A percentile compares a stretch with the other conserved stretches of the same genome.
Conservation (phyloP, 192 early-diverging fungal genomes). For the Mortierella antarctica region DNA sequence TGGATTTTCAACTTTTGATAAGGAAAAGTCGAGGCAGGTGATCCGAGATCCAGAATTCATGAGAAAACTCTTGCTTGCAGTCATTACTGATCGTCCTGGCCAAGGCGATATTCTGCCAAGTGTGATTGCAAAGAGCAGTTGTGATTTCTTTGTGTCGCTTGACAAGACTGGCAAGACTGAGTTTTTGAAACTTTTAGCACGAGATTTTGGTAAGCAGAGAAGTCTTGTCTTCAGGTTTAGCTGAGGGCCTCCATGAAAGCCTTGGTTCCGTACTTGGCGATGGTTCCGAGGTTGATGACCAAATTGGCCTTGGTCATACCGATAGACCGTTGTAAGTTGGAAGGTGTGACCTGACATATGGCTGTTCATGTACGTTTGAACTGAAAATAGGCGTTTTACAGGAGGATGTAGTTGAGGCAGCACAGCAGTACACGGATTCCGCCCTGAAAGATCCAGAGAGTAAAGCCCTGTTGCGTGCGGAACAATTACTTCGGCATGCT, state of each 20-base stretch:
- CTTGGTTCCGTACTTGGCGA: constrained; percentile 99
- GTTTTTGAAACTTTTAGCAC: constrained; percentile 61
- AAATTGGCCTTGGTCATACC: constrained; percentile 95
- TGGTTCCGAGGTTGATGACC: constrained; percentile 99
- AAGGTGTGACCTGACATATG: too few relatives aligned
- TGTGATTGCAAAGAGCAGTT: constrained; percentile 63
- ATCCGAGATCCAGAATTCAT: constrained; percentile 51
- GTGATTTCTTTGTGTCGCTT: constrained; percentile 66
- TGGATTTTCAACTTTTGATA: constrained; percentile 45
- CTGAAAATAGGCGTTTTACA: constrained; percentile 50
- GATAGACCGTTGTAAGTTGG: too few relatives aligned
- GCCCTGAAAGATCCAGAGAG: constrained; percentile 25
- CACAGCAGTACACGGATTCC: constrained; percentile 34
- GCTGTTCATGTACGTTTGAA: too few relatives aligned
- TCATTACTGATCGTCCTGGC: constrained; percentile 60
- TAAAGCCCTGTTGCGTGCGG: constrained; percentile 56
- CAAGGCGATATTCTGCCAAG: constrained; percentile 64
- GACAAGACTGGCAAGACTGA: constrained; percentile 57
- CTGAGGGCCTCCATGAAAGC: constrained; percentile 99
- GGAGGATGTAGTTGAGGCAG: constrained; percentile 44
- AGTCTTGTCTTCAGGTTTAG: constrained; percentile 10
- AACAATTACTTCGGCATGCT: constrained; percentile 70
- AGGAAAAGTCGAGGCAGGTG: constrained; percentile 20
- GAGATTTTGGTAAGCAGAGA: constrained; percentile 51
- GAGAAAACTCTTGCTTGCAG: constrained; percentile 46